These are phyloP conservation scores for Penicillium brevicompactum DNA, from an alignment of 2,329 filamentous ascomycete genomes.

Conservation along the genomic window DNA sequence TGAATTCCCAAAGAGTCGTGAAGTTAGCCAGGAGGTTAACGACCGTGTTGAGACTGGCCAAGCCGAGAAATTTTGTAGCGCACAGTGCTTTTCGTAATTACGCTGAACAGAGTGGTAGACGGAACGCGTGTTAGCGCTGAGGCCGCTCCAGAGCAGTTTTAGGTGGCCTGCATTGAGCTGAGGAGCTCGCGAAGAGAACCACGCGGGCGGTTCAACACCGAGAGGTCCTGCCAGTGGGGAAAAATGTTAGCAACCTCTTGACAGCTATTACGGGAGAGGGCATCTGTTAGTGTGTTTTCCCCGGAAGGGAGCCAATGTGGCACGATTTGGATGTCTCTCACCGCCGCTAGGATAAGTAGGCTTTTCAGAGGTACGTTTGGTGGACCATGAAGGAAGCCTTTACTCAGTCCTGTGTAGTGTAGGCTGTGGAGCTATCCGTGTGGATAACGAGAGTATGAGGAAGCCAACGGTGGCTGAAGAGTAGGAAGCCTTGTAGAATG, in stretches of 20 bases:
- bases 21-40: not conserved
- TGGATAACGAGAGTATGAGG: slow-evolving; percentile 9
- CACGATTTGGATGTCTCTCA: slow-evolving; percentile 10
- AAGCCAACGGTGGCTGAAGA: slow-evolving; percentile 8
- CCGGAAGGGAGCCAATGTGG: slow-evolving; percentile 8
- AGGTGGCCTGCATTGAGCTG: slow-evolving; percentile 8
- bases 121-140: slow-evolving; percentile 10
- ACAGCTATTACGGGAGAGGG: slow-evolving; percentile 2
- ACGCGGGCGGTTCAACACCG: slow-evolving; percentile 9
- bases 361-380: slow-evolving; percentile 5
- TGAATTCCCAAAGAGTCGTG: not conserved
- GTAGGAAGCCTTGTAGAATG: slow-evolving; percentile 7
- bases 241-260: slow-evolving; percentile 7
- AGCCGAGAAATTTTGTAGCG: slow-evolving; percentile 5
- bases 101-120: slow-evolving; percentile 7
- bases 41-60: slow-evolving; percentile 3
- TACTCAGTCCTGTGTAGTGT: not conserved
- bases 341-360: slow-evolving; percentile 8
- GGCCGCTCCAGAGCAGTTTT: slow-evolving; percentile 7
- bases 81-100: slow-evolving; percentile 8
- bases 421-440: slow-evolving; percentile 6
- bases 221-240: slow-evolving; percentile 8
- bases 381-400: slow-evolving; percentile 3
- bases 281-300: slow-evolving; percentile 9
- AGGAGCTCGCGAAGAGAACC: slow-evolving; percentile 11